These are phyloP conservation scores for Tetradesmus obliquus DNA, from an alignment of 139 green algal species.

Conservation along the genomic window DNA sequence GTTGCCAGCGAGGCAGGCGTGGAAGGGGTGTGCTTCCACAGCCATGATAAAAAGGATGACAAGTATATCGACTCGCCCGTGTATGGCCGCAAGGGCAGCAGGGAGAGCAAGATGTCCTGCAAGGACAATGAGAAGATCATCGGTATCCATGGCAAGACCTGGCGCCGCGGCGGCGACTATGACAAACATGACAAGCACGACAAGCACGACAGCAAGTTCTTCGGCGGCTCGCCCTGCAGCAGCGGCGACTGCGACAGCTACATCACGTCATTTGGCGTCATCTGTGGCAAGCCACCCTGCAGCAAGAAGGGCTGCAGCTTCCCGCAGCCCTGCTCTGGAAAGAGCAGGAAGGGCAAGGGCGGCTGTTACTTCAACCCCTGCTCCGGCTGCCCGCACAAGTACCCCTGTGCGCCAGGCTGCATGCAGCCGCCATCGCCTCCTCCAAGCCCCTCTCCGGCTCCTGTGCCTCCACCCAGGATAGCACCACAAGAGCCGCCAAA, in stretches of 20 bases:
- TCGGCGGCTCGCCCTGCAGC: background rate
- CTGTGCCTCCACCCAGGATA: background rate
- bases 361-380: background rate
- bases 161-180: background rate
- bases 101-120: background rate
- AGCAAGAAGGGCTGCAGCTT: background rate
- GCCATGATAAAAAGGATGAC: background rate
- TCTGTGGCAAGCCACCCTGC: background rate
- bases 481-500: background rate
- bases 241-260: background rate
- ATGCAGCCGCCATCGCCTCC: background rate
- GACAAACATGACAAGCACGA: background rate
- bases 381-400: background rate
- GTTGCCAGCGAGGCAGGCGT: background rate
- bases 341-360: background rate
- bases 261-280: background rate
- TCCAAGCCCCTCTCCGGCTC: background rate
- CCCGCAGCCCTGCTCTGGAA: background rate
- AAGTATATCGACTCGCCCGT: background rate
- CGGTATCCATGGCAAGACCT: background rate
- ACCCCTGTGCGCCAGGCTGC: background rate
- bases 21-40: background rate
- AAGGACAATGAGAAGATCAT: background rate
- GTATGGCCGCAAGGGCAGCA: background rate
- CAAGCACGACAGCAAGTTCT: background rate